Conservation (phyloP, 2,329 filamentous ascomycete genomes). For the Microcyclosporella mali region DNA sequence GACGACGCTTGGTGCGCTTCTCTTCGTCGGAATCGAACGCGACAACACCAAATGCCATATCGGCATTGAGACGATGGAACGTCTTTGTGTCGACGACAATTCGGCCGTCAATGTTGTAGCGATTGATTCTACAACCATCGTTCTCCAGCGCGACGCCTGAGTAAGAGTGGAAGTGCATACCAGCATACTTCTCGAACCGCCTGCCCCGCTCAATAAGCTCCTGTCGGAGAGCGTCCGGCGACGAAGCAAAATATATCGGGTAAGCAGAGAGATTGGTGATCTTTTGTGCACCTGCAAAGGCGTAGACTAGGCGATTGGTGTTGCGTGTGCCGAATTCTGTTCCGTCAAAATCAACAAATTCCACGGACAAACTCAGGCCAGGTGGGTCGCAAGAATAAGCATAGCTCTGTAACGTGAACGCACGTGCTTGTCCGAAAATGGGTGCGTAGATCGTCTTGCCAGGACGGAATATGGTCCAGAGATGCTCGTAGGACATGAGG, state of each 20-base stretch:
- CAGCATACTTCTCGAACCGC: conserved; percentile 22
- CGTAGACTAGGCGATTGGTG: conserved; percentile 10
- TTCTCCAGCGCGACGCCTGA: conserved; percentile 23
- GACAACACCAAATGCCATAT: conserved; percentile 19
- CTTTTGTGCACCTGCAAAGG: conserved; percentile 19
- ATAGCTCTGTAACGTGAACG: conserved; percentile 27
- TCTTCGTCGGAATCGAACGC: conserved; percentile 19
- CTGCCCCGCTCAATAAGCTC: conserved; percentile 23
- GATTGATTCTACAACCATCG: conserved; percentile 12
- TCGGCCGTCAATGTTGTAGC: conserved; percentile 25
- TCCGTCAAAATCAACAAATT: conserved; percentile 34
- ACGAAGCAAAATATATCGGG: conserved; percentile 18
- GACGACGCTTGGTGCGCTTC: conserved; percentile 14
- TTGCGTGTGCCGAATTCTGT: conserved; percentile 22
- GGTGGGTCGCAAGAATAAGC: conserved; percentile 23
- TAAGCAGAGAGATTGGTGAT: conserved; percentile 24
- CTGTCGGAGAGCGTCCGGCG: conserved; percentile 12
- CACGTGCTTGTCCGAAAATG: conserved; percentile 27
- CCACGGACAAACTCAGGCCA: conserved; percentile 24
- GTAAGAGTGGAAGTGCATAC: conserved; percentile 26
- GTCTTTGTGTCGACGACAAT: conserved; percentile 28
- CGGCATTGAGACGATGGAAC: conserved; percentile 25
- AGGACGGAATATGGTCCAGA: conserved; percentile 43
- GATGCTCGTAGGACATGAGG: conserved; percentile 32
- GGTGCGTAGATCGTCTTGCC: conserved; percentile 23